phyloP scores from a whole-genome alignment of 257 asterid genomes.

The Primulina tabacum region DNA sequence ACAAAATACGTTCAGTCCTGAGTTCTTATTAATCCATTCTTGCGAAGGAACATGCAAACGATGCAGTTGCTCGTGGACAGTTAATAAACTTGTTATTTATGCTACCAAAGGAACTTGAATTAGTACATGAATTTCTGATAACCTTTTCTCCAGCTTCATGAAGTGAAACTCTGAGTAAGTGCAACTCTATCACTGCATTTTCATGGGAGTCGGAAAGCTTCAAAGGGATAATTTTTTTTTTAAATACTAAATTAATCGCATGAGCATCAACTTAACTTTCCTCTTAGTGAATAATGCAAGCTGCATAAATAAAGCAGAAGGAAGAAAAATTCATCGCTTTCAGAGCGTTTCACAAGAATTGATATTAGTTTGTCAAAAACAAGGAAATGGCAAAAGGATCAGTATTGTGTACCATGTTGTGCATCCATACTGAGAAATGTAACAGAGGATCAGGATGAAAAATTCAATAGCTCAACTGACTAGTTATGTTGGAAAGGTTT shows the following conservation, averaged over 20 bases:
- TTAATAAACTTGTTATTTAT: too few species aligned
- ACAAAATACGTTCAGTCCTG: too few species aligned
- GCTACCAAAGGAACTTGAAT: too few species aligned
- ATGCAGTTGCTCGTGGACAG: too few species aligned
- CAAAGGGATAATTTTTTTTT: neutral
- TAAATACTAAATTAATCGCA: constrained; percentile 39
- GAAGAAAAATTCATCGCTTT: neutral
- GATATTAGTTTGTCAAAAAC: neutral
- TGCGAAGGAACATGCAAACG: too few species aligned
- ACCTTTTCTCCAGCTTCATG: neutral
- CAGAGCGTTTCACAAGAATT: neutral
- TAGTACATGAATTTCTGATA: too few species aligned
- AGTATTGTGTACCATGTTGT: neutral
- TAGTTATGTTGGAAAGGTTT: neutral
- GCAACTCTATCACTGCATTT: neutral
- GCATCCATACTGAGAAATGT: neutral
- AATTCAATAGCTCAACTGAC: neutral
- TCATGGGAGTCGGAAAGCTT: neutral
- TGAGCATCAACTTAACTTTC: constrained; percentile 65
- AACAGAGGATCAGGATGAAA: neutral
- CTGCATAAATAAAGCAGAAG: constrained; percentile 33
- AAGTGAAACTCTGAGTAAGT: neutral
- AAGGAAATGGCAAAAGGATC: constrained; percentile 4
- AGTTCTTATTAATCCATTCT: too few species aligned
- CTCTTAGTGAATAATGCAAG: constrained; percentile 74